Base-by-base conservation (phyloP, 306 rosid genomes). In the Alnus rubra region DNA sequence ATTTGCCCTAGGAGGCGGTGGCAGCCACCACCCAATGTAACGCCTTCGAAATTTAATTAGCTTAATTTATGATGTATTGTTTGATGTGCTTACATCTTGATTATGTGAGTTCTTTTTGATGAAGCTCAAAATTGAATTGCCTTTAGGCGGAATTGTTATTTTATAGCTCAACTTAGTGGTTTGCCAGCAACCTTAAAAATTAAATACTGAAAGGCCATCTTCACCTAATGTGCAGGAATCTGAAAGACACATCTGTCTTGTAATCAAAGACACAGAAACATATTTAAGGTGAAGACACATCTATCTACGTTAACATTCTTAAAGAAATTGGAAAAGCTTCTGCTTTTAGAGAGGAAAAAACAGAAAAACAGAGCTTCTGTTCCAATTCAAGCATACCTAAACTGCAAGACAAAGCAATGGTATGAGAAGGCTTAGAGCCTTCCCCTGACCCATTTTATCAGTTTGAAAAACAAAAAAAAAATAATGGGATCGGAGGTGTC, bases 341-440 rank as follows among this genome's bases (percentile, higher is more conserved):
- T 58, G 19, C 65, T 18, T 23, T 23, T 18, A n/a, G 65, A 58
- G 19, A 50, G 9, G 11, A 7, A 48, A 11, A 50, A 12, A 14
- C 4, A 3, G 23, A 5, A 18, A 4, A 53, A 63, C 3, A 42
- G 42, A 39, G 72, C 72, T 67, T 67, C 50, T 3, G 18, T 9
- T 67, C 51, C 72, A 67, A 67, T 42, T 18, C 51, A 67, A 67
- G 72, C 51, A 67, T 67, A 49, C 2, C 51, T 13, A 67, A 18
- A 39, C 72, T 39, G 72, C 51, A 67, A 39, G 72, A 42, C 51
- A 67, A 67, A 67, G 72, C 72, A 67, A 42, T 16, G 42, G 15
- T 67, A 44, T n/a, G 28, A 67, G 72, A 42, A 39, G 15, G n/a
- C 48, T 33, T 64, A 37, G 50, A 39, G 15, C 72, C 50, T 67